Conservation (phyloP, 352 stramenopile genomes). For the Pythium phragmitis region DNA sequence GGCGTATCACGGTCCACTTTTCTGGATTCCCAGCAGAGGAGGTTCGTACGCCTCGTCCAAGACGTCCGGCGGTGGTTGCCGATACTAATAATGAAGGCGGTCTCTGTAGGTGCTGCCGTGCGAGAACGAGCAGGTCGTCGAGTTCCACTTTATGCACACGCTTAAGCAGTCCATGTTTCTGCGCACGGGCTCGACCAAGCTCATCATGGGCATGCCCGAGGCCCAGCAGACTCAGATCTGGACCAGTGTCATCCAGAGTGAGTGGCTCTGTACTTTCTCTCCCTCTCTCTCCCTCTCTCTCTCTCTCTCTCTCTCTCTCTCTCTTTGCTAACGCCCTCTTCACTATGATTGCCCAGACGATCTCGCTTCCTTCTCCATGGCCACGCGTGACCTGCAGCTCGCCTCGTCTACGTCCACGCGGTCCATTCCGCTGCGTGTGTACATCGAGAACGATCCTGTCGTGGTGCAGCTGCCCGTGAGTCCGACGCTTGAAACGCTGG, state of each 20-base stretch:
- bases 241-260: conserved; percentile 73
- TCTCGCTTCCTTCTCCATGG: conserved; percentile 42
- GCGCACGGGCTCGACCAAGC: conserved; percentile 71
- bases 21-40: conserved; percentile 59
- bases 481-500: conserved; percentile 48
- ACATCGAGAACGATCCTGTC: conserved; percentile 49
- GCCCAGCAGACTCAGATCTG: conserved; percentile 82
- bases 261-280: background rate
- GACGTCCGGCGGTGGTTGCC: background rate
- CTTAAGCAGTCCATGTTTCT: conserved; percentile 81
- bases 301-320: background rate
- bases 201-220: conserved; percentile 77
- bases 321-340: background rate
- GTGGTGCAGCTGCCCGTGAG: conserved; percentile 71
- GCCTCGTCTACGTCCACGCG: conserved; percentile 37
- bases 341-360: conserved; percentile 24
- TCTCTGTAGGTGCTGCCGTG: conserved; percentile 52
- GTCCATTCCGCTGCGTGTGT: conserved; percentile 61
- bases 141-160: conserved; percentile 85
- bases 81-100: background rate
- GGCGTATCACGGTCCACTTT: conserved; percentile 79
- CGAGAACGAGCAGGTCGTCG: conserved; percentile 72
- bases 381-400: conserved; percentile 49
- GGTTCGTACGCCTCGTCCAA: conserved; percentile 24
- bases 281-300: background rate